Conservation (phyloP, 768 basidiomycete genomes). For the Galerina sulciceps region DNA sequence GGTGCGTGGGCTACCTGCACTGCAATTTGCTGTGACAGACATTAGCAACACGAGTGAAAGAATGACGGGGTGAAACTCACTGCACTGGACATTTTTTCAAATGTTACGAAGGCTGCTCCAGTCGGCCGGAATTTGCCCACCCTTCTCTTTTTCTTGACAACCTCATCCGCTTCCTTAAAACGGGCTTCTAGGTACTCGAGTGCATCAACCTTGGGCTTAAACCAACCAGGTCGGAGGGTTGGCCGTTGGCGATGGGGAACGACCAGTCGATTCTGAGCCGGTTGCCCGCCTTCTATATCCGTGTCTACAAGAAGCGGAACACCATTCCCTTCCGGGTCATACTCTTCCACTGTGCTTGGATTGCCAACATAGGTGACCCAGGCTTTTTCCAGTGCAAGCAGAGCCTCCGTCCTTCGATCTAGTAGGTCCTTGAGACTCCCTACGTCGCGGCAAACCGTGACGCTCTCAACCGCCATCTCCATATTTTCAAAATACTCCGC, state of each 20-base stretch:
- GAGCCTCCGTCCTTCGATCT: conserved; percentile 78
- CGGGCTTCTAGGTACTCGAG: conserved; percentile 83
- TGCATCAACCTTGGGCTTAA: conserved; percentile 81
- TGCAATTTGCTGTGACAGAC: conserved; percentile 73
- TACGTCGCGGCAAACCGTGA: conserved; percentile 86
- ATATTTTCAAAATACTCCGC: conserved; percentile 95
- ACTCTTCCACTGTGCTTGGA: conserved; percentile 83
- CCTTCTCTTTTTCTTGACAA: conserved; percentile 74
- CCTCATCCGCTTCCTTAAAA: conserved; percentile 84
- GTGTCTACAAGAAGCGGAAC: conserved; percentile 53
- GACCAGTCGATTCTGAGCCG: conserved; percentile 55
- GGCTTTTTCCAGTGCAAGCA: conserved; percentile 78
- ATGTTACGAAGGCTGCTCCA: conserved; percentile 91
- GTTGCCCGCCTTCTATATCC: conserved; percentile 56
- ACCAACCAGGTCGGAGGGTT: conserved; percentile 76
- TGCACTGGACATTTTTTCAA: conserved; percentile 93
- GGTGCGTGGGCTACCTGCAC: conserved; percentile 82
- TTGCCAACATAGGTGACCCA: conserved; percentile 96
- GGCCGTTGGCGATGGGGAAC: conserved; percentile 80
- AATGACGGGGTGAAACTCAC: conserved; percentile 39
- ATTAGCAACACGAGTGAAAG: neutral
- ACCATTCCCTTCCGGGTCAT: conserved; percentile 69
- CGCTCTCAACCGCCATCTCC: conserved; percentile 88
- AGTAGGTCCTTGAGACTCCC: conserved; percentile 72
- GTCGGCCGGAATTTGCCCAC: conserved; percentile 80